These are phyloP conservation scores for Leucoagaricus sp. DNA, from an alignment of 1,284 basidiomycete species.

Conservation along the genomic window DNA sequence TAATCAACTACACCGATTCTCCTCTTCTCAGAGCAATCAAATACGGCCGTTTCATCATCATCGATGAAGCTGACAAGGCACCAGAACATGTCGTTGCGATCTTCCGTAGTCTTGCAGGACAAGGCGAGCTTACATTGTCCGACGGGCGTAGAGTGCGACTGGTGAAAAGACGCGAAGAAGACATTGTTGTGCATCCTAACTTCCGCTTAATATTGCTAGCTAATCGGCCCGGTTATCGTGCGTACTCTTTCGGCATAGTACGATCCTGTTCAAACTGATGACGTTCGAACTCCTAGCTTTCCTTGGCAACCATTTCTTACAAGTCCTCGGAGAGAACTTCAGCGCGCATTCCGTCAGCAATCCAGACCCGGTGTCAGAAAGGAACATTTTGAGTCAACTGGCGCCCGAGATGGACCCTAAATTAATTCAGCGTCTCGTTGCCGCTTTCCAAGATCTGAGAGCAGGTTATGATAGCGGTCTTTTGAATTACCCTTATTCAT, in stretches of 20 bases:
- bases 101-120: constrained; percentile 65
- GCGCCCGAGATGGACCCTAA: constrained; percentile 61
- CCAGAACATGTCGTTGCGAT: constrained; percentile 71
- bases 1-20: constrained; percentile 61
- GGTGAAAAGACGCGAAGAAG: constrained; percentile 45
- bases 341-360: constrained; percentile 66
- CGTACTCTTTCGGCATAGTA: constrained; percentile 28
- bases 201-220: constrained; percentile 66
- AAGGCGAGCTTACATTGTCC: constrained; percentile 59
- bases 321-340: constrained; percentile 70
- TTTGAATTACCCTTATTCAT: constrained; percentile 64
- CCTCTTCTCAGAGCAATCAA: constrained; percentile 63
- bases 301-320: constrained; percentile 70
- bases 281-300: constrained; percentile 45
- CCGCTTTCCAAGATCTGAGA: constrained; percentile 62
- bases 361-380: constrained; percentile 62
- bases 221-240: constrained; percentile 74
- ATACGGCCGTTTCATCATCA: constrained; percentile 59
- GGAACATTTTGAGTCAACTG: constrained; percentile 56
- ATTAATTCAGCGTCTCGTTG: constrained; percentile 54
- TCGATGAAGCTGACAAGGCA: constrained; percentile 72
- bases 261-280: constrained; percentile 4
- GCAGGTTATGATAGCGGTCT: constrained; percentile 56
- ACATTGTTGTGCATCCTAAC: constrained; percentile 61
- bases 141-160: constrained; percentile 61